phyloP scores from a whole-genome alignment of 192 early-diverging fungal genomes.

The Entophlyctis helioformis region DNA sequence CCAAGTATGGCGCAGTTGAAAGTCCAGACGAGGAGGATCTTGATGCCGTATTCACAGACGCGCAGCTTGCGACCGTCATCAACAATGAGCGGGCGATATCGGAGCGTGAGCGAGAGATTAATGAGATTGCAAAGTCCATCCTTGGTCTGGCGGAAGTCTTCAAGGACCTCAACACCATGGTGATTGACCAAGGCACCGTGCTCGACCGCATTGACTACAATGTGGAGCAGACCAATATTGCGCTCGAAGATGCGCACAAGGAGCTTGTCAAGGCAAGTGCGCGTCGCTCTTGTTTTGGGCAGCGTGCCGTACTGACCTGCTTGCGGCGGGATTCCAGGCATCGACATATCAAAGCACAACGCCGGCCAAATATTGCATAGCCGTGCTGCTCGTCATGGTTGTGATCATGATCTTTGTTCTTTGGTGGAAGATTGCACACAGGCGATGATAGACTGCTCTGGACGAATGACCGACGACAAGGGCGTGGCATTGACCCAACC shows the following conservation, averaged over 20 bases:
- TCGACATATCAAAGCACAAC: slow-evolving; percentile 70
- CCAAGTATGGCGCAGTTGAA: not conserved
- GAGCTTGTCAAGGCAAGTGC: slow-evolving; percentile 61
- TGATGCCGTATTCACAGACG: slow-evolving; percentile 62
- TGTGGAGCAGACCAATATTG: slow-evolving; percentile 69
- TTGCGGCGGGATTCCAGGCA: slow-evolving; percentile 29
- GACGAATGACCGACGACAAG: no score
- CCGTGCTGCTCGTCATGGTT: slow-evolving; percentile 65
- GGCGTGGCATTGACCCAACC: no score
- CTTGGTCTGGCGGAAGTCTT: slow-evolving; percentile 82
- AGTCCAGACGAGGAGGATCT: slow-evolving; percentile 24
- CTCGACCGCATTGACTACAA: slow-evolving; percentile 97
- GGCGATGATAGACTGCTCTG: no score
- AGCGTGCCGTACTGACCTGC: not conserved
- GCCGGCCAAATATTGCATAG: slow-evolving; percentile 72
- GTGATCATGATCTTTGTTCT: slow-evolving; percentile 69
- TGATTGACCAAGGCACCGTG: slow-evolving; percentile 95
- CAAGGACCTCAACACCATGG: slow-evolving; percentile 84
- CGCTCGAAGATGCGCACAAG: slow-evolving; percentile 72
- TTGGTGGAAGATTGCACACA: no score
- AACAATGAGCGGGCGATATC: slow-evolving; percentile 65
- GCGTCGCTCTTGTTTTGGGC: not conserved
- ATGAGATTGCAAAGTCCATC: slow-evolving; percentile 86
- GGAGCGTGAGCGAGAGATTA: slow-evolving; percentile 84
- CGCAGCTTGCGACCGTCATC: slow-evolving; percentile 65